Evolutionary conservation across 352 stramenopile genomes (phyloP).

Genomic region (Phytophthora lateralis): DNA sequence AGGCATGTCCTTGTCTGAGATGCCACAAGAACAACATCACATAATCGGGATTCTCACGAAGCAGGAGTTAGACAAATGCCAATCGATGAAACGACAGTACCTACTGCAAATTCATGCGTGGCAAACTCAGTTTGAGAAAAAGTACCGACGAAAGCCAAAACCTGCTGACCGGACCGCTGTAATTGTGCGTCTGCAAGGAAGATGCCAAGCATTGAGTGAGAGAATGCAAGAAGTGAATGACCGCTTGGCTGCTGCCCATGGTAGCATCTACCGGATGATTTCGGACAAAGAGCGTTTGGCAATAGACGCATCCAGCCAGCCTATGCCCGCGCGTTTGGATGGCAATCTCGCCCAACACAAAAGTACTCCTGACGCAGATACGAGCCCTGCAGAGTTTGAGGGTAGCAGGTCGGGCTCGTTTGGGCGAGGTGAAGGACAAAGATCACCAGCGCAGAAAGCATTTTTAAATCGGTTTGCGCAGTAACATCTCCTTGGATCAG

Average conservation of each 20-base stretch:
- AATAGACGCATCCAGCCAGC: constrained; percentile 6
- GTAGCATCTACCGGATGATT: constrained; percentile 43
- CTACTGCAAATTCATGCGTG: constrained; percentile 52
- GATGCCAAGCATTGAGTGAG: constrained; percentile 41
- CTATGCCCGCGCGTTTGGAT: not conserved
- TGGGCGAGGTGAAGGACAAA: constrained; percentile 16
- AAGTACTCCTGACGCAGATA: not conserved
- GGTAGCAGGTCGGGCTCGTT: constrained; percentile 12
- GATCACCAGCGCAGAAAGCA: constrained; percentile 70
- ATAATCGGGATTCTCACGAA: constrained; percentile 42
- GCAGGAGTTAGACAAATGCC: constrained; percentile 50
- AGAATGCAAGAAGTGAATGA: constrained; percentile 48
- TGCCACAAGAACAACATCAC: constrained; percentile 32
- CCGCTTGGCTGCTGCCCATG: constrained; percentile 24
- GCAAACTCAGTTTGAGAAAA: constrained; percentile 63
- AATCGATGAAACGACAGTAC: constrained; percentile 39
- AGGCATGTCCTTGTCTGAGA: constrained; percentile 1
- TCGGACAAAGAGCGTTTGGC: constrained; percentile 7
- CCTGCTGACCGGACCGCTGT: constrained; percentile 38
- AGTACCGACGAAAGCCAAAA: constrained; percentile 50
- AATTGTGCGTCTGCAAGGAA: constrained; percentile 43
- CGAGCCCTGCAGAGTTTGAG: not conserved
- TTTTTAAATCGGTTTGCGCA: constrained; percentile 52
- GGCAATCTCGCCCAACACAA: constrained; percentile 1
- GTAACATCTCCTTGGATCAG: not conserved